Conservation (phyloP, 495 filamentous ascomycete species). For the Penicillium paradoxum region DNA sequence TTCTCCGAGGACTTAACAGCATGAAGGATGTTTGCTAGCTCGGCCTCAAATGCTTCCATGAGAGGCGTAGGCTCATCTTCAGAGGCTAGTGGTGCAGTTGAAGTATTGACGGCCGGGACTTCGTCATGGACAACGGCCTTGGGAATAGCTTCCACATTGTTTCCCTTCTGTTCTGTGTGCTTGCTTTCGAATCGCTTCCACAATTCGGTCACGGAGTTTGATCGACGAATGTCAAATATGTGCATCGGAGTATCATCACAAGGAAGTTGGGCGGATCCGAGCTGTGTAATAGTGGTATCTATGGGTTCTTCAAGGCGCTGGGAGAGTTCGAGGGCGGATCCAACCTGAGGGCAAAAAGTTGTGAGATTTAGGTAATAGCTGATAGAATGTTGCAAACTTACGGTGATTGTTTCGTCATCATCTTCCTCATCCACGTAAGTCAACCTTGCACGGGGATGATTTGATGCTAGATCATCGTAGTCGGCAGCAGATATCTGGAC, state of each 20-base stretch:
- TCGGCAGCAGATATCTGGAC: conserved; percentile 40
- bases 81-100: not conserved
- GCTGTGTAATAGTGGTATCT: conserved; percentile 4
- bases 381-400: conserved; percentile 20
- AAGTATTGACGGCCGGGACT: not conserved
- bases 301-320: conserved; percentile 47
- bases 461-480: conserved; percentile 46
- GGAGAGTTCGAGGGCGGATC: conserved; percentile 47
- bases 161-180: not conserved
- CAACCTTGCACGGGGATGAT: conserved; percentile 46
- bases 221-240: conserved; percentile 45
- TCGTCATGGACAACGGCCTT: not conserved
- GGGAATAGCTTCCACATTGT: not conserved
- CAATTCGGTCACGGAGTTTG: conserved; percentile 39
- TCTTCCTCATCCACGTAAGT: conserved; percentile 55
- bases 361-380: conserved; percentile 7
- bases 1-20: conserved; percentile 17
- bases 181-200: conserved; percentile 35
- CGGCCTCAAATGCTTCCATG: conserved; percentile 48
- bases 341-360: conserved; percentile 31
- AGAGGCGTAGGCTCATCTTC: conserved; percentile 29
- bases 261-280: conserved; percentile 8
- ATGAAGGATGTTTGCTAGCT: conserved; percentile 43
- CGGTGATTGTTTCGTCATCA: conserved; percentile 52
- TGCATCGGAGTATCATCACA: conserved; percentile 31